Conservation (phyloP, 257 asterid genomes). For the Euphrasia confusa region DNA sequence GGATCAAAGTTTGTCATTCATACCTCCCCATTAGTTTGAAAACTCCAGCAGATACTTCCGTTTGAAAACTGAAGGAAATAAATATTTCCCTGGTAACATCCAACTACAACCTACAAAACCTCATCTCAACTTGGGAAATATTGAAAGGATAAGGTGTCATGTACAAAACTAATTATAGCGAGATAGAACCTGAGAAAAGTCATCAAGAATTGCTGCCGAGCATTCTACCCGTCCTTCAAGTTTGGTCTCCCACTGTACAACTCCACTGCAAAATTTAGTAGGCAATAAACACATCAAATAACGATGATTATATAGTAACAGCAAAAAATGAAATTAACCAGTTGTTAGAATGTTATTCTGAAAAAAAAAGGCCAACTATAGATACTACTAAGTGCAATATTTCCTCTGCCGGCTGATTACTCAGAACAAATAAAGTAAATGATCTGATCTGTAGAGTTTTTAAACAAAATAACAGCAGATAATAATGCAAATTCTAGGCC, state of each 20-base stretch:
- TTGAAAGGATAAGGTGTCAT: conserved; percentile 5
- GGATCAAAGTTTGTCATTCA: too few species aligned
- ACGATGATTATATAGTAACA: conserved; percentile 1
- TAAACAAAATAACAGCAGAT: conserved; percentile 1
- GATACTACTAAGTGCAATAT: conserved; percentile 7
- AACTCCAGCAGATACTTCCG: conserved; percentile 75
- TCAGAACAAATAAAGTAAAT: conserved; percentile 7
- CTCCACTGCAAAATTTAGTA: conserved; percentile 48
- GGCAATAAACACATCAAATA: conserved; percentile 14
- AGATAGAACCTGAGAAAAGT: conserved; percentile 65
- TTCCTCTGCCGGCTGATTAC: conserved; percentile 3
- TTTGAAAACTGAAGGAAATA: conserved; percentile 62
- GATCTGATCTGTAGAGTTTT: conserved; percentile 12
- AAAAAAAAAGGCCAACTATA: conserved; percentile 9
- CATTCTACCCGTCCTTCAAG: conserved; percentile 83
- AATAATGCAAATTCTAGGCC: background rate
- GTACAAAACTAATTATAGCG: conserved; percentile 15
- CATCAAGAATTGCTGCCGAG: conserved; percentile 78
- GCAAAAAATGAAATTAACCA: background rate
- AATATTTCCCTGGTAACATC: conserved; percentile 76
- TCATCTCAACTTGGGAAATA: conserved; percentile 15
- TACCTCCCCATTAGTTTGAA: conserved; percentile 85
- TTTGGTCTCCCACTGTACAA: conserved; percentile 65
- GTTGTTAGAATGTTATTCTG: conserved; percentile 4
- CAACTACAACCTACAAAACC: conserved; percentile 68